Base-by-base conservation (phyloP, 176 grass and related monocot genomes). In the Cocos nucifera region DNA sequence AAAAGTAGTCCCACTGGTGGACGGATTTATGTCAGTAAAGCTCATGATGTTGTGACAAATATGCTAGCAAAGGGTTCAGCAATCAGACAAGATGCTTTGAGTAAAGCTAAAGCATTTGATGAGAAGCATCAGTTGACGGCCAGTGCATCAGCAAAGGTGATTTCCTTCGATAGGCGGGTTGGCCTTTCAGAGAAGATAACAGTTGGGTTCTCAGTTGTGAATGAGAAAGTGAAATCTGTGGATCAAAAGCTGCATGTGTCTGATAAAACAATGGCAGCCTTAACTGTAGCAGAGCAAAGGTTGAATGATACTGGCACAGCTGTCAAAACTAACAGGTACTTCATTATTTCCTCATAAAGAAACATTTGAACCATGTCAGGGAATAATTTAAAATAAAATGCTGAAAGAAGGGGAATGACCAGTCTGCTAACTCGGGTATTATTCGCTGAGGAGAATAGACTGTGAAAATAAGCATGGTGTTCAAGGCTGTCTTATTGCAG, bases 71-170 rank as follows among this genome's bases (percentile, higher is more conserved):
- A 75, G 81, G 70, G 93, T 67, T 92, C 93, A 58, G 84, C 87
- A 64, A 75, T 98, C 26, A 69, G 82, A 64, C 87, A 89, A 83
- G 93, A 98, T 81, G 93, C 93, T 62, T 58, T 98, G 73, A 98
- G 83, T 71, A 90, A 82, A 80, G 93, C 93, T 63, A 98, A 98
- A 82, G 82, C 87, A 76, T 98, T 98, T 63, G 81, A 98, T 18
- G 93, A 92, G 79, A 98, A 83, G 63, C 93, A 98, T 80, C 78
- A 67, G 3, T 56, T 92, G 50, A 83, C 57, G 53, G 79, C 79
- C 49, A 92, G 71, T 67, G 93, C 93, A 54, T 86, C 93, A 58
- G 84, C 82, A 10, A 98, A 74, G 64, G 86, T 86, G 53, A 82
- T 54, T 74, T 97, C 92, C 50, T 91, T 97, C 50, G 92, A 97